Base-by-base conservation (phyloP, 305 asterid species). In the Fraxinus greggii region DNA sequence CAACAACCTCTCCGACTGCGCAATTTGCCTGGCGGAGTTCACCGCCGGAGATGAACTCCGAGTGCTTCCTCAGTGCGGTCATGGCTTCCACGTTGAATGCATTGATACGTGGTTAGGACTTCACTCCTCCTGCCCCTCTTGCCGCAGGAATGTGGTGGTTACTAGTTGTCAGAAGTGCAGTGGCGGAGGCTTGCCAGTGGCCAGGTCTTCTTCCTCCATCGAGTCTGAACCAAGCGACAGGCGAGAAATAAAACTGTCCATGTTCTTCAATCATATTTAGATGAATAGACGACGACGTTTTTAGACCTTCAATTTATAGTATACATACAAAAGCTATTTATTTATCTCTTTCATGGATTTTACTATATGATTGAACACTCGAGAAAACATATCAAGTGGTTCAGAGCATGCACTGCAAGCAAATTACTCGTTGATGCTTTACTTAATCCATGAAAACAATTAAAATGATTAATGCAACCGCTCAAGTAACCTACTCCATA, bases 331-430 rank as follows among this genome's bases (percentile, higher is more conserved):
- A 40, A 9, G 15, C 3, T 40, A 9, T 21, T 54, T n/a, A 9
- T 56, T 19, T n/a, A n/a, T 31, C 32, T 38, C 21, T 67, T 24
- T 63, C 21, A 15, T 61, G 56, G 21, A 75, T 8, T 31, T 6
- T 35, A 10, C 79, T 35, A 31, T 36, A 8, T 31, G 74, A 72
- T 76, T 69, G n/a, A 63, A 69, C 51, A 79, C 56, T 21, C 77
- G 59, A 23, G 67, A 8, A 36, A 40, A 40, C 10, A 9, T 40
- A 10, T 40, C 15, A 7, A 40, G 15, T 9, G 12, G 15, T 40
- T 40, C 48, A 10, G 3, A 40, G 15, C 48, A 40, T 40, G 15
- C 48, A 2, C 15, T 9, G 48, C 48, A 40, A 9, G 48, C 48
- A 40, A 9, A 40, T 9, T 40, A 40, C 4, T 40, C 9, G 45